Conservation (phyloP, 1,284 basidiomycete species). For the Rugosomyces carneus region DNA sequence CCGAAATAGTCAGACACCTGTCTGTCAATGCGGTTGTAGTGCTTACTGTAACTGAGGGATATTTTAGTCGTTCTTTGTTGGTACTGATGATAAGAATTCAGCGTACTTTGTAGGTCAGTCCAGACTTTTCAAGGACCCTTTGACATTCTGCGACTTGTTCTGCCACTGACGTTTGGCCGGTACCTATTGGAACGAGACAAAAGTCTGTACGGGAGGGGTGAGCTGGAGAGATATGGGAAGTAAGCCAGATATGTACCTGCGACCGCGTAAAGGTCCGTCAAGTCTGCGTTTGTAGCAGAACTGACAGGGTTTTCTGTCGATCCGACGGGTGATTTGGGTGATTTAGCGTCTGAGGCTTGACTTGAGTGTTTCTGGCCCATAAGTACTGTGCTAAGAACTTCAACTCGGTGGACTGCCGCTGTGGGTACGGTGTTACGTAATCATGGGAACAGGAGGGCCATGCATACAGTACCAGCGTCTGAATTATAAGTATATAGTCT, state of each 20-base stretch:
- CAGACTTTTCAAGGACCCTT: slow-evolving; percentile 73
- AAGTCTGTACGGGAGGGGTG: slow-evolving; percentile 53
- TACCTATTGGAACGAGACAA: slow-evolving; percentile 79
- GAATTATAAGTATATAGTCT: not conserved
- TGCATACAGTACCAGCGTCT: not conserved
- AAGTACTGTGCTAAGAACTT: no score
- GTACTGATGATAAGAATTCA: not conserved
- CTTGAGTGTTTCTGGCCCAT: not conserved
- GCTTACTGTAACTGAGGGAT: slow-evolving; percentile 65
- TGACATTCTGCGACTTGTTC: slow-evolving; percentile 76
- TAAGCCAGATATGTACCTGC: slow-evolving; percentile 39
- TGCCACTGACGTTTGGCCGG: slow-evolving; percentile 64
- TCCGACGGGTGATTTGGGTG: not conserved
- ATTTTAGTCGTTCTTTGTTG: not conserved
- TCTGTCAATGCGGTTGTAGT: not conserved
- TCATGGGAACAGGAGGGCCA: no score
- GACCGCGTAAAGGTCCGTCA: slow-evolving; percentile 56
- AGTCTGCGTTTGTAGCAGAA: slow-evolving; percentile 16
- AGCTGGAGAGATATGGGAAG: slow-evolving; percentile 1
- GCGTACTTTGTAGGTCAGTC: slow-evolving; percentile 71
- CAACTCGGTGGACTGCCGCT: no score
- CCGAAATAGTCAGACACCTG: slow-evolving; percentile 1
- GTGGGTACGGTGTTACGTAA: not conserved
- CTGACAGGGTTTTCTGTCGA: not conserved
- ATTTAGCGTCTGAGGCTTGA: not conserved